Evolutionary conservation across 2,329 filamentous ascomycete species (phyloP).

Genomic region (Lecanicillium sp.): DNA sequence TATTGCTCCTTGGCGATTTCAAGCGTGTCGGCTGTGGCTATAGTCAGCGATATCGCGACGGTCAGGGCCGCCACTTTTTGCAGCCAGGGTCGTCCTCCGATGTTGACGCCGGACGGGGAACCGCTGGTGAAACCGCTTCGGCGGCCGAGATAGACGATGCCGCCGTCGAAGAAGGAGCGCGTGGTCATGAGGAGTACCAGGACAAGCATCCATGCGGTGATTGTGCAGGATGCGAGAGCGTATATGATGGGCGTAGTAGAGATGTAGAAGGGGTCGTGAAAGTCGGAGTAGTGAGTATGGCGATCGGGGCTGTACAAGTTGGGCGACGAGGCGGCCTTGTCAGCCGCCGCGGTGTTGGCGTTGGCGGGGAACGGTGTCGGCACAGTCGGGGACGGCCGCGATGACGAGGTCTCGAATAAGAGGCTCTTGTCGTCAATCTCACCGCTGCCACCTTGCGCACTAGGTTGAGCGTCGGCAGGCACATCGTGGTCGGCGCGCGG

Average conservation of each 20-base stretch:
- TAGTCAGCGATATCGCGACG: slow-evolving; percentile 78
- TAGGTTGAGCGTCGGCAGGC: slow-evolving; percentile 8
- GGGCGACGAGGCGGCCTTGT: slow-evolving; percentile 14
- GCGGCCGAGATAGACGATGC: slow-evolving; percentile 70
- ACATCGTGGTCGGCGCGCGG: slow-evolving; percentile 15
- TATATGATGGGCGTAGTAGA: slow-evolving; percentile 91
- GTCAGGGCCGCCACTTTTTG: slow-evolving; percentile 74
- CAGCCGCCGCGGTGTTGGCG: slow-evolving; percentile 25
- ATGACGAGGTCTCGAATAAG: not conserved
- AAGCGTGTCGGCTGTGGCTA: slow-evolving; percentile 89
- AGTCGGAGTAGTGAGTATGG: slow-evolving; percentile 46
- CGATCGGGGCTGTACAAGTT: slow-evolving; percentile 19
- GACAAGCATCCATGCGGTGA: slow-evolving; percentile 85
- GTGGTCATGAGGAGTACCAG: slow-evolving; percentile 92
- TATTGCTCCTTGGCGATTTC: slow-evolving; percentile 79
- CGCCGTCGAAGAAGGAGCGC: slow-evolving; percentile 85
- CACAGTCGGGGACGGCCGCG: not conserved
- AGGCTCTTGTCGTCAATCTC: too few relatives aligned
- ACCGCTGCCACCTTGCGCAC: too few relatives aligned
- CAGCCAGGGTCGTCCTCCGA: slow-evolving; percentile 88
- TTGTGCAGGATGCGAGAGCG: slow-evolving; percentile 82
- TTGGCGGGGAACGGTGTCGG: not conserved
- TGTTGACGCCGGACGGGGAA: slow-evolving; percentile 69
- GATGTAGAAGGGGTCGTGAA: slow-evolving; percentile 83
- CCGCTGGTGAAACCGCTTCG: slow-evolving; percentile 83